Base-by-base conservation (phyloP, 2,329 filamentous ascomycete genomes). In the Fusarium aywerte region DNA sequence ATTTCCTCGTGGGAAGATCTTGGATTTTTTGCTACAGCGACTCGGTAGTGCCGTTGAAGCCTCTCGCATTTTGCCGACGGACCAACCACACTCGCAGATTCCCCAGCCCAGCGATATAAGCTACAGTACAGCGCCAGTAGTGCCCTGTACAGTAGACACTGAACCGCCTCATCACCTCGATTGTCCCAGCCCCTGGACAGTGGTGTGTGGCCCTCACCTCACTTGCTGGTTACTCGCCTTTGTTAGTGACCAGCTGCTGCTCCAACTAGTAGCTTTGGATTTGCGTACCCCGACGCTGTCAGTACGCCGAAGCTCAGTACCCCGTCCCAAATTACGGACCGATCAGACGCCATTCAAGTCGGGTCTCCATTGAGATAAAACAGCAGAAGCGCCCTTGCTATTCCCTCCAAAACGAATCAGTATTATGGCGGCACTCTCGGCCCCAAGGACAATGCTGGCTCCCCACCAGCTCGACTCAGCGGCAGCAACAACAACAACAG, bases 381-480 rank as follows among this genome's bases (percentile, higher is more conserved):
- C 32, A 68, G 55, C 60, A 68, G 51, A 68, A 44, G 56, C 27
- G 23, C 62, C 52, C 31, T 58, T 36, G 52, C 40, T 67, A 44
- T 58, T 44, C 38, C 38, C 42, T 40, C 31, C 27, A 58, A 67
- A 53, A 55, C 27, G 32, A 50, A 50, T 18, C 27, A 43, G 39
- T 44, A 67, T 60, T 53, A 71, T 73, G 71, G 71, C 71, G 69
- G 62, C 66, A 61, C 55, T 71, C 48, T 72, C 71, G 65, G 71
- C 54, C 56, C 58, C 69, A 51, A 60, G 68, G 52, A 65, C 65
- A 57, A 50, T 70, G 52, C 64, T 59, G 53, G 58, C 67, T 50
- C 58, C 63, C 63, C 72, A 70, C 69, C 69, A 72, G 54, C 71
- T 68, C 60, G 65, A 69, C 52, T 68, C 67, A 60, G 54, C 49